These are phyloP conservation scores for Beauveria bassiana DNA, from an alignment of 2,329 filamentous ascomycete genomes.

Conservation along the genomic window DNA sequence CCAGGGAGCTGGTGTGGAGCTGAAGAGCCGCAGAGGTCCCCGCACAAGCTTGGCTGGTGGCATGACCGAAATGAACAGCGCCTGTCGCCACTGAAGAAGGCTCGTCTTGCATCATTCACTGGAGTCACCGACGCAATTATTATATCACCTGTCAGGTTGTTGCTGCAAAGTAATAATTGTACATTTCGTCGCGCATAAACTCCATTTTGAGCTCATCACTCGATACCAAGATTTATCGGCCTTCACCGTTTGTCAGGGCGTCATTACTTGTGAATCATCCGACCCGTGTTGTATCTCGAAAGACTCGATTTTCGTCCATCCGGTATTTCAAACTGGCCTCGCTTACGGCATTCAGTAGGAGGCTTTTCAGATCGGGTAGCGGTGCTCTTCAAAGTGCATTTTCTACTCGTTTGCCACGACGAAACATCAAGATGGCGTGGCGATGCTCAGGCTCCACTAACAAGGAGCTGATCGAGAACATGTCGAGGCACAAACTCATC, in stretches of 20 bases:
- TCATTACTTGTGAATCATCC: background rate
- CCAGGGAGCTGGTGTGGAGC: background rate
- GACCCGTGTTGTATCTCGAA: background rate
- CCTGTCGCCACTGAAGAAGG: background rate
- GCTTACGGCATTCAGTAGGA: background rate
- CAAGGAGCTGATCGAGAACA: constrained; percentile 66
- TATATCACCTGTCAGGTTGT: background rate
- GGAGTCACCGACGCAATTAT: background rate
- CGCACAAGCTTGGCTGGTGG: background rate
- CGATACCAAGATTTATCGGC: background rate
- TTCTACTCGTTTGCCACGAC: constrained; percentile 4
- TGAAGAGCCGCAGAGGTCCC: background rate
- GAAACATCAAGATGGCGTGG: constrained; percentile 69
- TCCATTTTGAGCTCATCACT: background rate
- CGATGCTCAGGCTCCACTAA: constrained; percentile 71
- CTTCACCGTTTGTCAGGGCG: background rate
- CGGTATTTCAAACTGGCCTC: constrained; percentile 2
- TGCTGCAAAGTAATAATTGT: background rate
- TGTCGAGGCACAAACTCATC: constrained; percentile 65
- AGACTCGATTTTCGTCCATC: background rate
- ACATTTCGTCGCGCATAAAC: background rate
- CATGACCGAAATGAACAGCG: background rate
- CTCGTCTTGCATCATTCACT: background rate
- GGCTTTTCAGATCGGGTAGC: background rate
- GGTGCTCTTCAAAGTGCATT: constrained; percentile 5